Conservation (phyloP, 306 rosid genomes). For the Malus sieversii region DNA sequence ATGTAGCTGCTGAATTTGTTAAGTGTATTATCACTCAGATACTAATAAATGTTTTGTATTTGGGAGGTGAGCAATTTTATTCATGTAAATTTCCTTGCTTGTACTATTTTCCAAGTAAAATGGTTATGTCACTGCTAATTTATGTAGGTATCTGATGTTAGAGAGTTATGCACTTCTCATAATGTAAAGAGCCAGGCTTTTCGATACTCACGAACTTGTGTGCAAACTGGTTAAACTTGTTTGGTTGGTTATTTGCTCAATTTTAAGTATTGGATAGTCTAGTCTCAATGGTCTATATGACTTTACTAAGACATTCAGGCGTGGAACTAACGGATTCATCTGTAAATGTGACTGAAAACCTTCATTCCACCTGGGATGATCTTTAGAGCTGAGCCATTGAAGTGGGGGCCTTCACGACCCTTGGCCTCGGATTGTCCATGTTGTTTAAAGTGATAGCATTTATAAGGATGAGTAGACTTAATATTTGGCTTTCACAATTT, state of each 20-base stretch:
- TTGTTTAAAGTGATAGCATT: background rate
- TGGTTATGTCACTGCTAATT: background rate
- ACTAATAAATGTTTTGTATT: background rate
- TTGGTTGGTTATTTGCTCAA: background rate
- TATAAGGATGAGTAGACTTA: background rate
- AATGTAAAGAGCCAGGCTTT: background rate
- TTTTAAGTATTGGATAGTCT: background rate
- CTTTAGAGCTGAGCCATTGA: background rate
- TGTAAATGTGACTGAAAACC: background rate
- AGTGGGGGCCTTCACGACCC: background rate
- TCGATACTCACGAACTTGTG: background rate
- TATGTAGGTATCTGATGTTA: background rate
- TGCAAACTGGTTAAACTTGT: background rate
- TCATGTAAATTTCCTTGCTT: background rate
- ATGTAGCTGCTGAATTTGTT: slow-evolving; percentile 15
- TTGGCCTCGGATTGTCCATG: background rate
- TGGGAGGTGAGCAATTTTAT: background rate
- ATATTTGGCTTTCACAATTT: background rate
- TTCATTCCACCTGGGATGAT: background rate
- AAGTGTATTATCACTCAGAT: background rate
- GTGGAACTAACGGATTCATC: background rate
- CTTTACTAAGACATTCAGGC: background rate
- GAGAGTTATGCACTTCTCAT: background rate
- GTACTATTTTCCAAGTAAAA: background rate
- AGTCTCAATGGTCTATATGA: background rate